Conservation (phyloP, 495 filamentous ascomycete species). For the Podospora appendiculata region DNA sequence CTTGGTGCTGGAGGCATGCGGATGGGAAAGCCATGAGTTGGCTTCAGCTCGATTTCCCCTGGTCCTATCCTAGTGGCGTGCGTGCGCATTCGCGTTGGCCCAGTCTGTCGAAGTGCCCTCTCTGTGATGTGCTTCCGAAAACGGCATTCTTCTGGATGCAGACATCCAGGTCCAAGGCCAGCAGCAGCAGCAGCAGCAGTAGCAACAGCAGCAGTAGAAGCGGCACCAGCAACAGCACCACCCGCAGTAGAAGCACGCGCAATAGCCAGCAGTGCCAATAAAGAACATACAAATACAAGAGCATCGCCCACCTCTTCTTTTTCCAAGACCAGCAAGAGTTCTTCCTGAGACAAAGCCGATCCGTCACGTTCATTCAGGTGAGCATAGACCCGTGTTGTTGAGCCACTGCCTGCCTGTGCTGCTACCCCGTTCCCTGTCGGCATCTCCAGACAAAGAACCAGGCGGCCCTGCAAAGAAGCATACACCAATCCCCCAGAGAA, state of each 20-base stretch:
- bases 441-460: too few species aligned
- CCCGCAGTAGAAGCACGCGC: too few species aligned
- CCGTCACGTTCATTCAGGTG: slow-evolving; percentile 15
- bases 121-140: background rate
- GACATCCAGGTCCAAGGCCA: background rate
- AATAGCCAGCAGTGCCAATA: slow-evolving; percentile 4
- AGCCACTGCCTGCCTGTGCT: background rate
- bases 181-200: background rate
- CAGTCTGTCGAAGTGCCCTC: too few species aligned
- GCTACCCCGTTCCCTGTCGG: background rate
- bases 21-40: too few species aligned
- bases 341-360: slow-evolving; percentile 20
- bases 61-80: background rate
- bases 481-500: too few species aligned
- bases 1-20: too few species aligned
- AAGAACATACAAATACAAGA: slow-evolving; percentile 27
- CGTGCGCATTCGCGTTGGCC: too few species aligned
- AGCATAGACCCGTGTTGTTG: background rate
- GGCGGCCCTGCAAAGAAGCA: too few species aligned
- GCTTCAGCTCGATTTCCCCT: too few species aligned
- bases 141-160: background rate
- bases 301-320: slow-evolving; percentile 11
- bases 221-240: background rate
- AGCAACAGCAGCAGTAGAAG: background rate
- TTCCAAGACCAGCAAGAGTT: slow-evolving; percentile 11